Evolutionary conservation across 352 stramenopile genomes (phyloP), one percentile per base, ranked within the genome.

Genomic region (Blastocystis sp.): DNA sequence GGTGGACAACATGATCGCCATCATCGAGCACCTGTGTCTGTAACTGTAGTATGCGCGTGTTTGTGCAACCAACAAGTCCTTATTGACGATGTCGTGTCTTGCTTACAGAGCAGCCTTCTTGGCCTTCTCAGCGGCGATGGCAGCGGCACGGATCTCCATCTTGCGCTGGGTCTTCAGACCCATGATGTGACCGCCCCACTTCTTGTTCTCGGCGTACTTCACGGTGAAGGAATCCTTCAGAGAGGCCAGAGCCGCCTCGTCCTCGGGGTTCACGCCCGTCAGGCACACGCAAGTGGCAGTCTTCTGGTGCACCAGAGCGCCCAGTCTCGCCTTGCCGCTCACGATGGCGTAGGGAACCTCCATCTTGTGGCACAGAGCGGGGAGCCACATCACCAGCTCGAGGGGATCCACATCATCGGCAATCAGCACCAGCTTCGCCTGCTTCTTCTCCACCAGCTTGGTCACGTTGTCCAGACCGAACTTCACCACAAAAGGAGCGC

Each of bases 151-250:
- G 92, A 98, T 96, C 89, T 98, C 95, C 71, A 99, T 93, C 93
- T 98, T 98, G 91, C 96, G 96, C 92, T 99, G 96, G 80, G 97
- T 99, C 95, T 99, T 99, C 87, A 99, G 93, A 91, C 97, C 97
- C 96, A 99, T 98, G 91, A 98, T 98, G 91, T 96, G 96, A 90
- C 96, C 97, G 91, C 97, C 96, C 96, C 97, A 99, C 92, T 99
- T 98, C 90, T 95, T 91, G 90, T 98, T 96, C 89, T 98, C 95
- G 92, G 98, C 98, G 94, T 97, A 99, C 92, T 98, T 96, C 89
- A 95, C 92, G 89, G 94, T 95, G 92, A 97, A 98, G 63, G 94
- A 92, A 70, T 95, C 89, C 74, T 93, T 89, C 38, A 99, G 93
- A 65, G 94, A 94, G 90, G 97, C 94, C 74, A 99, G 95, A 91